phyloP scores from a whole-genome alignment of 306 rosid genomes.

The Leucaena leucocephala region DNA sequence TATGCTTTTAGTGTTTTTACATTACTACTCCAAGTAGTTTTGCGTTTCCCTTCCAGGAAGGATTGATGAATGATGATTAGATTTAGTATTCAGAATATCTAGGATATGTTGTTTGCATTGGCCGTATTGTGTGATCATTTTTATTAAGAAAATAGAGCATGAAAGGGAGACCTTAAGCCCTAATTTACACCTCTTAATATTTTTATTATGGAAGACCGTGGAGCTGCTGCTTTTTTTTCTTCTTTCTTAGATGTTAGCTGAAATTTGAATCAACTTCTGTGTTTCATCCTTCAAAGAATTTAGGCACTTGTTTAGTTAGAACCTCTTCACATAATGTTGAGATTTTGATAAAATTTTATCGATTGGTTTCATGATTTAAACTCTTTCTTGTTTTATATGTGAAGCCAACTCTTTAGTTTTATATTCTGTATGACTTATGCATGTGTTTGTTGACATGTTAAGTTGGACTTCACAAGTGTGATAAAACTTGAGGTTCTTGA shows the following conservation, averaged over 20 bases:
- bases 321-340: neutral
- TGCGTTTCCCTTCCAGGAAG: neutral
- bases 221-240: neutral
- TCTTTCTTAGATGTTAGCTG: neutral
- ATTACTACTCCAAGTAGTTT: neutral
- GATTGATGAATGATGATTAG: neutral
- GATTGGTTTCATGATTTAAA: constrained; percentile 3
- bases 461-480: neutral
- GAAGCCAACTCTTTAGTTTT: neutral
- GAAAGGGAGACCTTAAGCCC: neutral
- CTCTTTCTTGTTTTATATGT: constrained; percentile 9
- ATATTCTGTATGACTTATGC: neutral
- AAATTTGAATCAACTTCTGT: neutral
- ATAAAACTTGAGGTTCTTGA: neutral
- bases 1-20: constrained; percentile 5
- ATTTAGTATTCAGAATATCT: neutral
- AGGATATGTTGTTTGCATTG: neutral
- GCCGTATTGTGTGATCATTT: neutral
- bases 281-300: neutral
- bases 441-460: neutral
- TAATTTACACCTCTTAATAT: neutral
- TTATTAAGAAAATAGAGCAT: neutral
- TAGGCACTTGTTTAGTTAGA: neutral
- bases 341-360: neutral
- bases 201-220: neutral